A percentile compares a stretch with the other conserved stretches of the same genome.
Evolutionary conservation across 805 yeast species (phyloP).

Genomic region (Candida gorgasii): DNA sequence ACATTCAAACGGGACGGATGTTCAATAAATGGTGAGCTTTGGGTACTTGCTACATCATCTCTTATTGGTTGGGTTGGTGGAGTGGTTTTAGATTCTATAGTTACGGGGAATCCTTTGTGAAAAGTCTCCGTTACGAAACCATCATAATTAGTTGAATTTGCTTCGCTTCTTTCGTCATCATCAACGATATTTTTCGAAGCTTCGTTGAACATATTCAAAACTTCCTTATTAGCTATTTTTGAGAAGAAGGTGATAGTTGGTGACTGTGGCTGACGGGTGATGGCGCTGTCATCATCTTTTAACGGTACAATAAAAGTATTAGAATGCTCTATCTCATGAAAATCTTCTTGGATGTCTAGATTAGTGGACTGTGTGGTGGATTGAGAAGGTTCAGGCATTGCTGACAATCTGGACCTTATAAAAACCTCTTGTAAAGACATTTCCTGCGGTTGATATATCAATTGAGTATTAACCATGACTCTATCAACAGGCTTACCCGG

Average conservation of each 20-base stretch:
- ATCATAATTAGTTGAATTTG: slow-evolving; percentile 37
- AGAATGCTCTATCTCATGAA: too few relatives aligned
- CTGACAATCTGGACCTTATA: slow-evolving; percentile 30
- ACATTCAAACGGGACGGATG: slow-evolving; percentile 20
- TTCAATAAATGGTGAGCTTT: slow-evolving; percentile 52
- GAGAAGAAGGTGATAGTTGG: slow-evolving; percentile 83
- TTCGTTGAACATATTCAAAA: slow-evolving; percentile 71
- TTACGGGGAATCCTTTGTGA: slow-evolving; percentile 8
- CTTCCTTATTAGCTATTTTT: slow-evolving; percentile 72
- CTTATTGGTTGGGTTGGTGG: slow-evolving; percentile 32
- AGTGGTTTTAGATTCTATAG: slow-evolving; percentile 10
- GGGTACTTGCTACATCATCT: slow-evolving; percentile 16
- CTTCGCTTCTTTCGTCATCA: slow-evolving; percentile 25
- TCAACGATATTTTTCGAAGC: slow-evolving; percentile 37
- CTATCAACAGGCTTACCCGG: slow-evolving; percentile 64
- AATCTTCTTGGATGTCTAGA: background rate
- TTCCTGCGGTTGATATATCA: slow-evolving; percentile 58
- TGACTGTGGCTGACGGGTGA: slow-evolving; percentile 43
- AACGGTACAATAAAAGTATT: slow-evolving; percentile 36
- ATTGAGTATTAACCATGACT: slow-evolving; percentile 58
- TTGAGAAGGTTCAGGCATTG: background rate
- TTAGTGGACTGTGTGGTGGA: background rate
- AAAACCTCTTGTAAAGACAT: slow-evolving; percentile 64
- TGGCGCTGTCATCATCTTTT: slow-evolving; percentile 24
- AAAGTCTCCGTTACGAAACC: slow-evolving; percentile 55